phyloP scores from a whole-genome alignment of 768 basidiomycete genomes.

The Pisolithus tinctorius region DNA sequence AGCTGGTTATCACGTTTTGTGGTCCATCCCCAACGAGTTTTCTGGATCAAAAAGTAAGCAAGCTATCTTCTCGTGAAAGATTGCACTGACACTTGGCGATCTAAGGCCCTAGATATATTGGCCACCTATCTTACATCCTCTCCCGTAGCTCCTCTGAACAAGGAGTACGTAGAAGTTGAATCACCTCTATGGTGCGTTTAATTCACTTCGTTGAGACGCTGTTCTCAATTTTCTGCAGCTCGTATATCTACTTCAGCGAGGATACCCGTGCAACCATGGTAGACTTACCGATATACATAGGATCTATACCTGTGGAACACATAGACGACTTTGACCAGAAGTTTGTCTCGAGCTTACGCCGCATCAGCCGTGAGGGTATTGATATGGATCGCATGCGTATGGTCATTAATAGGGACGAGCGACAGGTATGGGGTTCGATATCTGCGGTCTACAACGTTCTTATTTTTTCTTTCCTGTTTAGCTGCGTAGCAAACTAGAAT shows the following conservation, averaged over 20 bases:
- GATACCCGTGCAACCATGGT: constrained; percentile 65
- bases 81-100: neutral
- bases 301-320: constrained; percentile 77
- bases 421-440: constrained; percentile 48
- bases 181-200: constrained; percentile 72
- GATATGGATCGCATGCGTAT: constrained; percentile 88
- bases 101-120: constrained; percentile 76
- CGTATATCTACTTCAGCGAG: constrained; percentile 81
- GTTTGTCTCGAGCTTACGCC: constrained; percentile 60
- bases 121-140: constrained; percentile 87
- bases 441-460: neutral
- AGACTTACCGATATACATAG: constrained; percentile 71
- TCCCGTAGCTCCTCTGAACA: constrained; percentile 73
- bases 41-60: constrained; percentile 59
- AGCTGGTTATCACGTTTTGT: constrained; percentile 68
- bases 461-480: constrained; percentile 23
- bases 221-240: constrained; percentile 37
- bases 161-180: constrained; percentile 89
- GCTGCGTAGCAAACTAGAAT: constrained; percentile 81
- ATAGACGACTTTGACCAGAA: constrained; percentile 66
- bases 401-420: constrained; percentile 81
- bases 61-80: neutral
- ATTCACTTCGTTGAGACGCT: neutral
- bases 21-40: constrained; percentile 72
- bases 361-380: constrained; percentile 67